A percentile compares a stretch with the other conserved stretches of the same genome.
Evolutionary conservation across 2,329 filamentous ascomycete species (phyloP).

Genomic region (Ophiobolus disseminans): DNA sequence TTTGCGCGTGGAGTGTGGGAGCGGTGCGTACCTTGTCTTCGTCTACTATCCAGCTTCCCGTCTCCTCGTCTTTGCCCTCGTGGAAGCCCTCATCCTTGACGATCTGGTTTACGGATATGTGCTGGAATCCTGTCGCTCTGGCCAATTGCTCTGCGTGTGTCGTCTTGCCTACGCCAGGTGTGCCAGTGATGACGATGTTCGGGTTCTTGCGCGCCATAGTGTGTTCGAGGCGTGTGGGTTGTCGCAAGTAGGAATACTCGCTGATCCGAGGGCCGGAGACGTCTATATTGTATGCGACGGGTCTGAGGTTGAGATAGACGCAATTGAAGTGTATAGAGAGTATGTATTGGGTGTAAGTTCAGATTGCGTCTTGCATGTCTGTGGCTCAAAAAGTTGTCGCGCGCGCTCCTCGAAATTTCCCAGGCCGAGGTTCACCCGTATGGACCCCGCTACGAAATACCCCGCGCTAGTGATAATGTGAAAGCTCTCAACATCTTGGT

Average conservation of each 20-base stretch:
- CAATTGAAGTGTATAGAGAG: too few relatives aligned
- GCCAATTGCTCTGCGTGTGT: conserved; percentile 86
- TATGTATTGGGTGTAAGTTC: too few relatives aligned
- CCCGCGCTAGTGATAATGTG: conserved; percentile 20
- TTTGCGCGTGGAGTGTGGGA: background rate
- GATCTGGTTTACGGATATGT: conserved; percentile 87
- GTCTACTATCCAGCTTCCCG: conserved; percentile 89
- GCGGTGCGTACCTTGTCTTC: conserved; percentile 78
- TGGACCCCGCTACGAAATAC: conserved; percentile 22
- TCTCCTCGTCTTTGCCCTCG: conserved; percentile 85
- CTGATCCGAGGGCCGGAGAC: too few relatives aligned
- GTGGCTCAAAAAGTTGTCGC: background rate
- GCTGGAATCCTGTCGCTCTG: conserved; percentile 75
- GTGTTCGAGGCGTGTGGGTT: background rate
- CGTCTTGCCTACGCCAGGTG: conserved; percentile 94
- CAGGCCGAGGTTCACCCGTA: conserved; percentile 24
- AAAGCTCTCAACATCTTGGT: background rate
- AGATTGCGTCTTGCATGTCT: background rate
- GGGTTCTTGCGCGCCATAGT: conserved; percentile 61
- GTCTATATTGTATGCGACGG: too few relatives aligned
- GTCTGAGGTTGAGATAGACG: too few relatives aligned
- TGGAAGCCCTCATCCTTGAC: conserved; percentile 89
- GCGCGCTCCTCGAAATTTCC: conserved; percentile 24
- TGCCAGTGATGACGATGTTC: conserved; percentile 95
- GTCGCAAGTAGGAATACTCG: conserved; percentile 3